Evolutionary conservation across 2,329 filamentous ascomycete species (phyloP), one percentile per base, ranked within the genome.

Genomic region (Macrophomina tecta): DNA sequence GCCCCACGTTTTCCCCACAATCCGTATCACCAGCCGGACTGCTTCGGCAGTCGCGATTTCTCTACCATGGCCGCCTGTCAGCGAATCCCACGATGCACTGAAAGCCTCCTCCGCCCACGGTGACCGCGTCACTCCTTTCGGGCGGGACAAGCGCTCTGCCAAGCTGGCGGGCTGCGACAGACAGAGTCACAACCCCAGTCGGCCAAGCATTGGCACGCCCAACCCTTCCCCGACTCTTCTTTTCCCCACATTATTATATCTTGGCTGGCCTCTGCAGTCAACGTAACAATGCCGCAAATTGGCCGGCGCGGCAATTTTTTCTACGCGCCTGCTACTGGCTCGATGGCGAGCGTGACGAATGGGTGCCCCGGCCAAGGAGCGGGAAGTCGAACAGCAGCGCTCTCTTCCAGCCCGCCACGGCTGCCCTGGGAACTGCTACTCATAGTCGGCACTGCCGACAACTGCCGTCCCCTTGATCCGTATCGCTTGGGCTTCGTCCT

Each of bases 1-100:
- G 32, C 58, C 55, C 58, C 58, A 30, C n/a, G 42, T 23, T 23
- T 62, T 28, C 58, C 58, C 58, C 58, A 48, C 58, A 62, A 38
- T 62, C 42, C 45, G n/a, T 30, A 12, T 38, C 16, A 5, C 52
- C 52, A 38, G 32, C 32, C 49, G 28, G 49, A 36, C 9, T 56
- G 7, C 32, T 4, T 28, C 51, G 51, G 51, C 51, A 55, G 34
- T 38, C n/a, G 51, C 38, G 23, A 5, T 16, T 30, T 23, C 36
- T 28, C 16, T 14, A 23, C 11, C 4, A 58, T 30, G 53, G 38
- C 53, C n/a, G 16, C 1, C 36, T 42, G 52, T n/a, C 53, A 45
- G 53, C 53, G 38, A 58, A 45, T 58, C 53, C 23, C 6, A 32
- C 23, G 53, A 18, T 23, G 53, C 18, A 28, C 23, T 18, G 14